Percentiles rank a stretch among this genome's conserved stretches.
These are phyloP conservation scores for Polytrichum commune DNA, from an alignment of 225 moss, liverwort and hornwort genomes.

Conservation along the genomic window DNA sequence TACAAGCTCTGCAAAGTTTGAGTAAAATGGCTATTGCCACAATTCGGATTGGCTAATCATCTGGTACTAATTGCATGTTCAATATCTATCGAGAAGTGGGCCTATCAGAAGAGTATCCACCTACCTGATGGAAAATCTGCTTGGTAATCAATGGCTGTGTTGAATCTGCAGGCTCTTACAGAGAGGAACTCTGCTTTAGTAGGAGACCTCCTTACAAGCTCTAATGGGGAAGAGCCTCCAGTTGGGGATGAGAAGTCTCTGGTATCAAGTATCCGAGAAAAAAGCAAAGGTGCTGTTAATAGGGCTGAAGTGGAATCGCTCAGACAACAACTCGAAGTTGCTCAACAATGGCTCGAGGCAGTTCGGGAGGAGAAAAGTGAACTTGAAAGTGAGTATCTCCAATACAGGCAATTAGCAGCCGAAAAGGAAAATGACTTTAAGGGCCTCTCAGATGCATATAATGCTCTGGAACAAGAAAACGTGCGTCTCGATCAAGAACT, in stretches of 20 bases:
- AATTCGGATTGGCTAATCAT: too few species aligned
- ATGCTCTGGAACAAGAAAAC: conserved; percentile 78
- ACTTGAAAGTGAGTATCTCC: conserved; percentile 50
- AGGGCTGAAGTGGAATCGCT: conserved; percentile 66
- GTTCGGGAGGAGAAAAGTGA: conserved; percentile 52
- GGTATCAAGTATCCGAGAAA: conserved; percentile 37
- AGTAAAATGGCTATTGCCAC: too few species aligned
- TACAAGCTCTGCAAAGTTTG: too few species aligned
- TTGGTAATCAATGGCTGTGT: neutral
- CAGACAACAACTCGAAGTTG: conserved; percentile 54
- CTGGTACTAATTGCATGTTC: too few species aligned
- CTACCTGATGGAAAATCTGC: neutral
- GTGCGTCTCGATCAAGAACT: conserved; percentile 70
- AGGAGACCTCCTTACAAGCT: conserved; percentile 58
- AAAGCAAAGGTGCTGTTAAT: conserved; percentile 42
- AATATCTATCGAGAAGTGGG: too few species aligned
- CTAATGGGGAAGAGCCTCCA: conserved; percentile 33
- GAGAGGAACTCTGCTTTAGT: conserved; percentile 82
- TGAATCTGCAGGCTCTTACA: conserved; percentile 42
- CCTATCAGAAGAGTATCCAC: too few species aligned
- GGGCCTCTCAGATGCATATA: conserved; percentile 85
- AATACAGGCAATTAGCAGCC: conserved; percentile 49
- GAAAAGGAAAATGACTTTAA: conserved; percentile 80
- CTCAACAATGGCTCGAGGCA: conserved; percentile 46
- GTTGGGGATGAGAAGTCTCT: conserved; percentile 39